These are phyloP conservation scores for Pulveroboletus sp. DNA, from an alignment of 768 basidiomycete genomes.

Conservation along the genomic window DNA sequence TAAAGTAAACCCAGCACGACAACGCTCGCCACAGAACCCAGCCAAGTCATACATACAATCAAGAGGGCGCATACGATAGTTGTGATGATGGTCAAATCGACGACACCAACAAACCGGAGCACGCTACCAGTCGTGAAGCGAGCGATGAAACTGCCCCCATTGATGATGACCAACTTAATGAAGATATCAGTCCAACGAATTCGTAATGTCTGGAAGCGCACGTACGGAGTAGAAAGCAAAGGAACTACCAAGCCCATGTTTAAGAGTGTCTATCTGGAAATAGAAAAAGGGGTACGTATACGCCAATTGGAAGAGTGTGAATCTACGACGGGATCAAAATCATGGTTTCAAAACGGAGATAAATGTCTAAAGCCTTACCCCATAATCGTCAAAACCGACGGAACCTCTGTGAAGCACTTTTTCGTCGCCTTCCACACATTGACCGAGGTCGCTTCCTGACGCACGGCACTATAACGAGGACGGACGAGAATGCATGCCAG, in stretches of 20 bases:
- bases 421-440: conserved; percentile 19
- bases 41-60: conserved; percentile 38
- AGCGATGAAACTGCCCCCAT: conserved; percentile 47
- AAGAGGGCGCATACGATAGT: conserved; percentile 27
- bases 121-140: conserved; percentile 43
- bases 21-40: conserved; percentile 33
- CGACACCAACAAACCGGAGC: conserved; percentile 33
- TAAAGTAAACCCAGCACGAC: conserved; percentile 40
- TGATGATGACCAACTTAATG: conserved; percentile 49
- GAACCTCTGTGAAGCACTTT: conserved; percentile 20
- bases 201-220: background rate
- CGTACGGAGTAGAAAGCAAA: conserved; percentile 57
- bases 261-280: no score
- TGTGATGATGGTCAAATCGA: conserved; percentile 38
- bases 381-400: conserved; percentile 23
- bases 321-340: conserved; percentile 10
- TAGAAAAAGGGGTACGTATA: conserved; percentile 53
- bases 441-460: background rate
- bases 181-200: background rate
- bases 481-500: conserved; percentile 38
- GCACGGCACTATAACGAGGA: conserved; percentile 25
- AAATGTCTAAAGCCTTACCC: conserved; percentile 19
- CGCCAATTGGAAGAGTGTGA: conserved; percentile 34
- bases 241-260: conserved; percentile 41
- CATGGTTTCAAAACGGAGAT: no score